These are phyloP conservation scores for Corniculantispora saksenae DNA, from an alignment of 2,329 filamentous ascomycete genomes.

Conservation along the genomic window DNA sequence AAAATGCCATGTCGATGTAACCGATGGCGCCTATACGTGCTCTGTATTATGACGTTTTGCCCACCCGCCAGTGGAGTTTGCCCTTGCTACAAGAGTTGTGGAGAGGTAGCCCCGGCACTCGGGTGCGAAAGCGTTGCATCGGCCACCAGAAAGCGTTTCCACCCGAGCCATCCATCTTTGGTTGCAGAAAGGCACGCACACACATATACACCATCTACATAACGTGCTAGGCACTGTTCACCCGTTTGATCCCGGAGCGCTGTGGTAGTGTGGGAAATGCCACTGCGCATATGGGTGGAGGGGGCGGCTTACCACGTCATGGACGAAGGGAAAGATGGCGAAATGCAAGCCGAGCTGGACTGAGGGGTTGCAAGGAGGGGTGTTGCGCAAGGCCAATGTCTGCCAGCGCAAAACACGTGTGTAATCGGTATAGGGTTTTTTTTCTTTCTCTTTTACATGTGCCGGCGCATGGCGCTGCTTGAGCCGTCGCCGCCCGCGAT, in stretches of 20 bases:
- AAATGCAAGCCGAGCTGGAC: not conserved
- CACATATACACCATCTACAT: too few species aligned
- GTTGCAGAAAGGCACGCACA: too few species aligned
- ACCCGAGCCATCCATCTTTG: constrained; percentile 2
- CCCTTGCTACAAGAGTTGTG: not conserved
- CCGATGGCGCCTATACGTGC: constrained; percentile 6
- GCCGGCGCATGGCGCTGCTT: not conserved
- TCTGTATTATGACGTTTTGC: not conserved
- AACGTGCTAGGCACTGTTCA: not conserved
- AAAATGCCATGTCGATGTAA: not conserved
- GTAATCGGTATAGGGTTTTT: not conserved
- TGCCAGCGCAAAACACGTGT: not conserved
- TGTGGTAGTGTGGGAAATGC: not conserved
- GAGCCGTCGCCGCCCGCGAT: constrained; percentile 15
- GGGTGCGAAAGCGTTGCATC: constrained; percentile 10
- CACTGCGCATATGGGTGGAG: not conserved
- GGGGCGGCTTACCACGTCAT: constrained; percentile 5
- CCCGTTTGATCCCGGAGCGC: constrained; percentile 13
- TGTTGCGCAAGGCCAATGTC: not conserved
- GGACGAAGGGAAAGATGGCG: not conserved
- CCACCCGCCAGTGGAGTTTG: constrained; percentile 1
- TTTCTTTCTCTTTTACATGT: constrained; percentile 6
- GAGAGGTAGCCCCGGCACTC: constrained; percentile 11
- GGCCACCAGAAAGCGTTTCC: constrained; percentile 12
- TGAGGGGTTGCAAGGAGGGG: not conserved